Percentiles rank a stretch among this genome's conserved stretches.
Evolutionary conservation across 1,284 basidiomycete genomes (phyloP).

Genomic region (Coniferiporia weirii): DNA sequence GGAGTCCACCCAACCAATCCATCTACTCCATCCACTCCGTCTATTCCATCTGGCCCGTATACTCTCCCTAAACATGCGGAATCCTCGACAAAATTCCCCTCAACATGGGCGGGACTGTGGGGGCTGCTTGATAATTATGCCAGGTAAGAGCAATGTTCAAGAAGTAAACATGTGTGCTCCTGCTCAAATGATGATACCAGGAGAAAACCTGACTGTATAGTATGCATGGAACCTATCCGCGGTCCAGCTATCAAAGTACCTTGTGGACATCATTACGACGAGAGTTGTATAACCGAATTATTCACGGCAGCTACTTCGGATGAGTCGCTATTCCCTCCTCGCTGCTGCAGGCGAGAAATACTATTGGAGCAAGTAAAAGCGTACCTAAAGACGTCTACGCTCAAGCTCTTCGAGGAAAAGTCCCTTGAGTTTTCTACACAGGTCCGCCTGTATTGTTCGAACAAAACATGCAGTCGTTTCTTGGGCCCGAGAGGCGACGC

Average conservation of each 20-base stretch:
- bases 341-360: constrained; percentile 36
- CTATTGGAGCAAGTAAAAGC: constrained; percentile 25
- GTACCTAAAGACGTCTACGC: constrained; percentile 25
- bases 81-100: background rate
- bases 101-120: background rate
- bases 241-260: constrained; percentile 31
- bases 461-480: constrained; percentile 44
- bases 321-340: constrained; percentile 38
- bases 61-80: no score
- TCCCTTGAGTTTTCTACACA: constrained; percentile 32
- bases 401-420: constrained; percentile 27
- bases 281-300: constrained; percentile 32
- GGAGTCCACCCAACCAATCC: background rate
- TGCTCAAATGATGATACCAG: background rate
- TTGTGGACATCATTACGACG: constrained; percentile 37
- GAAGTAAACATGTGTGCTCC: background rate
- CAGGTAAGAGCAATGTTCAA: background rate
- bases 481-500: constrained; percentile 36
- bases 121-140: background rate
- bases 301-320: constrained; percentile 34
- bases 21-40: background rate
- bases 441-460: constrained; percentile 39
- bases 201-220: constrained; percentile 29
- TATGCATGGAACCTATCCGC: constrained; percentile 32
- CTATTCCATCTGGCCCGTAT: no score